phyloP scores from a whole-genome alignment of 805 yeast genomes.

The Clavispora asparagi region DNA sequence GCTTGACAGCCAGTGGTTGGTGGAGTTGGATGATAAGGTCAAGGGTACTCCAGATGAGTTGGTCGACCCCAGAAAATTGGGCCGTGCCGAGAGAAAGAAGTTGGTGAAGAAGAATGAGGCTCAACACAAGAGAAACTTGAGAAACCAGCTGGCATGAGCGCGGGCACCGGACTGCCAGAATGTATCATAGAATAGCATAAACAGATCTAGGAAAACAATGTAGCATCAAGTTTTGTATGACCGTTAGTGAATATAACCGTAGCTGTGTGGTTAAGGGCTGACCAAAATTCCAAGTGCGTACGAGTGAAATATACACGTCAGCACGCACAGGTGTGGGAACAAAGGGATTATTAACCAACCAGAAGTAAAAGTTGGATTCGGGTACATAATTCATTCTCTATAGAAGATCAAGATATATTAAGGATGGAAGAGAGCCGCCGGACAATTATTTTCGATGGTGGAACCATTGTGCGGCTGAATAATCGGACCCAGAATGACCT shows the following conservation, averaged over 20 bases:
- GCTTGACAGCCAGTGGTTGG: constrained; percentile 88
- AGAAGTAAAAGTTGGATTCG: too few relatives aligned
- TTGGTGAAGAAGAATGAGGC: constrained; percentile 77
- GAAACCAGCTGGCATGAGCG: constrained; percentile 20
- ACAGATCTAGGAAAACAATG: not conserved
- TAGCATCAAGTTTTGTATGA: not conserved
- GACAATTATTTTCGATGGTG: too few relatives aligned
- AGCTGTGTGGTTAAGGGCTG: too few relatives aligned
- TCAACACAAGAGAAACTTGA: constrained; percentile 79
- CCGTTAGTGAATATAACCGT: too few relatives aligned
- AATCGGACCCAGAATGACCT: not conserved
- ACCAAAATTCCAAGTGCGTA: too few relatives aligned
- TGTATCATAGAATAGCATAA: constrained; percentile 2
- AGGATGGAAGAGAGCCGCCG: too few relatives aligned
- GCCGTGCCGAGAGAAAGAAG: constrained; percentile 77
- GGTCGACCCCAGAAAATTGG: constrained; percentile 81
- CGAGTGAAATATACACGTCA: not conserved
- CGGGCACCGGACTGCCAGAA: constrained; percentile 1
- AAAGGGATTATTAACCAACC: too few relatives aligned
- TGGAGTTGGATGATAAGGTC: constrained; percentile 80
- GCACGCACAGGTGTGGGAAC: not conserved
- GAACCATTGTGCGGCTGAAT: not conserved
- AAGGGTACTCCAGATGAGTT: constrained; percentile 51
- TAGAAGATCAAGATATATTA: too few relatives aligned
- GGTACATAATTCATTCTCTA: too few relatives aligned